These are phyloP conservation scores for Trametes cingulata DNA, from an alignment of 768 basidiomycete species.

Conservation along the genomic window DNA sequence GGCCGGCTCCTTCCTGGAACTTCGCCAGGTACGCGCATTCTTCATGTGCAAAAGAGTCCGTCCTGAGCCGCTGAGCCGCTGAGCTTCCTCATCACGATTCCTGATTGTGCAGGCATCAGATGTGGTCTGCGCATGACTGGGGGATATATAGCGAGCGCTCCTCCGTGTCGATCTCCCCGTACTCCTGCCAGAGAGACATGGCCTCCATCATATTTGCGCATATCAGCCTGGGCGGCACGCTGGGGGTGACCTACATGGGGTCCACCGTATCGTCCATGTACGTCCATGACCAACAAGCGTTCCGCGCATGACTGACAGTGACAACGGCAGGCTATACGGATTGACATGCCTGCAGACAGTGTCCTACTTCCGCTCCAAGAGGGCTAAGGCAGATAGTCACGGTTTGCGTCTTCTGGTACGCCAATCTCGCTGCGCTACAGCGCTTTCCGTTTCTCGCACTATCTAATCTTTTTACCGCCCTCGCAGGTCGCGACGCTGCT, in stretches of 20 bases:
- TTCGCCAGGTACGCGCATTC: too few species aligned
- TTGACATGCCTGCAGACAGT: slow-evolving; percentile 4
- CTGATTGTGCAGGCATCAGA: too few species aligned
- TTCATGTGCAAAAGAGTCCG: too few species aligned
- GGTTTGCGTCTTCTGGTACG: neutral
- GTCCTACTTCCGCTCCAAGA: neutral
- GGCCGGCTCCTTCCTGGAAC: too few species aligned
- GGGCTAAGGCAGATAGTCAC: neutral
- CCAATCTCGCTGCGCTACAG: neutral
- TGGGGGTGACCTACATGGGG: neutral
- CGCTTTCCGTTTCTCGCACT: neutral
- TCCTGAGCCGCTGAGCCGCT: too few species aligned
- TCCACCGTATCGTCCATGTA: neutral
- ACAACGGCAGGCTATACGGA: neutral
- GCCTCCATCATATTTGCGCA: neutral
- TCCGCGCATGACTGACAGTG: neutral
- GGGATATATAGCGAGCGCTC: too few species aligned
- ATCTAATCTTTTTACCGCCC: neutral
- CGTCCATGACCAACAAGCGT: neutral
- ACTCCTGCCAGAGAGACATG: too few species aligned
- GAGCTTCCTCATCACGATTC: too few species aligned
- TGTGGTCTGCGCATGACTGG: too few species aligned
- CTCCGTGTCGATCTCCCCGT: too few species aligned
- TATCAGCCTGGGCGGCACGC: neutral
- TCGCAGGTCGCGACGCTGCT: neutral